These are phyloP conservation scores for Colletotrichum somersetense DNA, from an alignment of 2,329 filamentous ascomycete genomes.

Conservation along the genomic window DNA sequence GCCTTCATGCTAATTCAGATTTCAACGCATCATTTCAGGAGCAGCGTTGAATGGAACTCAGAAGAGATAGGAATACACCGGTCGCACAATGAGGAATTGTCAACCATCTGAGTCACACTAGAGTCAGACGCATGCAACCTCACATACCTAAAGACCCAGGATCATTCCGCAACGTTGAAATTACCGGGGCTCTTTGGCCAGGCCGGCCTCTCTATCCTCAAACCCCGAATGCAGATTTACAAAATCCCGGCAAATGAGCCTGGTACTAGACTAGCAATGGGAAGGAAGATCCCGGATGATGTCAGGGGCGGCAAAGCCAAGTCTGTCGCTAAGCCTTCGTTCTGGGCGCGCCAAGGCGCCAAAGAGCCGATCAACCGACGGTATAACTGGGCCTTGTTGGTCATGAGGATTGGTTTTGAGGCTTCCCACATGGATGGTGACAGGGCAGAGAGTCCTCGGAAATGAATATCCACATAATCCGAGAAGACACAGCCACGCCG, in stretches of 20 bases:
- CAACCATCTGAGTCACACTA: not conserved
- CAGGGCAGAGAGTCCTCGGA: not conserved
- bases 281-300: conserved; percentile 18
- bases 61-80: not conserved
- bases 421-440: not conserved
- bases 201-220: not conserved
- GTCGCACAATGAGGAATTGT: not conserved
- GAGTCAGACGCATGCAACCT: not conserved
- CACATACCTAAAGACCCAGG: not conserved
- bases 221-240: not conserved
- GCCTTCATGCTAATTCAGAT: too few species aligned
- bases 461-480: conserved; percentile 11
- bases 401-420: conserved; percentile 2
- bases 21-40: too few species aligned
- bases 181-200: not conserved
- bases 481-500: conserved; percentile 30
- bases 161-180: not conserved
- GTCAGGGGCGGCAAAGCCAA: conserved; percentile 30
- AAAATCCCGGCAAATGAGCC: not conserved
- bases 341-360: conserved; percentile 30
- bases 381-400: not conserved
- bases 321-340: conserved; percentile 23
- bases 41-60: too few species aligned
- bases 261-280: not conserved
- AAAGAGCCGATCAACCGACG: conserved; percentile 27